phyloP scores from a whole-genome alignment of 371 early-diverging fungal species.

The Mucor velutinosus region DNA sequence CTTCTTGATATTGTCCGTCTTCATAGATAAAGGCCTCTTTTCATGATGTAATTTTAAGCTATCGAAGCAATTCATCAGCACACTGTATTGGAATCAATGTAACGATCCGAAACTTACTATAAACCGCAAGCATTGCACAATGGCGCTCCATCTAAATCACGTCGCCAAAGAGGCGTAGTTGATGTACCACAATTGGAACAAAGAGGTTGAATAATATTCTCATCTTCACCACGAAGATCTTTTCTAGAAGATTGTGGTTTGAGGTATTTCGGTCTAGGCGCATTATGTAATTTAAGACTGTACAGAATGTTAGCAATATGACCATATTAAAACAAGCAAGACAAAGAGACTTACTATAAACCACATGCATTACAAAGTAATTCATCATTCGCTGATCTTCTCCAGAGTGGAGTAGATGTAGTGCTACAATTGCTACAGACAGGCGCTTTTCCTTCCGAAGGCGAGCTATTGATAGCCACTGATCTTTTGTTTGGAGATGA shows the following conservation, averaged over 20 bases:
- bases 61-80: not conserved
- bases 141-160: slow-evolving; percentile 75
- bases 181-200: slow-evolving; percentile 91
- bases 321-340: not conserved
- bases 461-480: slow-evolving; percentile 16
- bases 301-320: not conserved
- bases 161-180: slow-evolving; percentile 93
- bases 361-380: slow-evolving; percentile 95
- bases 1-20: slow-evolving; percentile 80
- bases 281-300: slow-evolving; percentile 72
- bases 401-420: slow-evolving; percentile 94
- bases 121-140: slow-evolving; percentile 97
- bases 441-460: slow-evolving; percentile 26
- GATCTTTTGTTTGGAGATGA: slow-evolving; percentile 16
- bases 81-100: not conserved
- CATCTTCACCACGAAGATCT: slow-evolving; percentile 33
- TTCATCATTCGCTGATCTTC: slow-evolving; percentile 81
- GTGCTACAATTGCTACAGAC: slow-evolving; percentile 88
- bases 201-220: slow-evolving; percentile 40
- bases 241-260: slow-evolving; percentile 31
- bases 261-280: slow-evolving; percentile 59
- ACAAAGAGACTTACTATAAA: slow-evolving; percentile 58
- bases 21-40: slow-evolving; percentile 76
- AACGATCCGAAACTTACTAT: slow-evolving; percentile 59
- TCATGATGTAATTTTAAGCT: slow-evolving; percentile 81